Conservation (phyloP, 768 basidiomycete genomes). For the Suillus occidentalis region DNA sequence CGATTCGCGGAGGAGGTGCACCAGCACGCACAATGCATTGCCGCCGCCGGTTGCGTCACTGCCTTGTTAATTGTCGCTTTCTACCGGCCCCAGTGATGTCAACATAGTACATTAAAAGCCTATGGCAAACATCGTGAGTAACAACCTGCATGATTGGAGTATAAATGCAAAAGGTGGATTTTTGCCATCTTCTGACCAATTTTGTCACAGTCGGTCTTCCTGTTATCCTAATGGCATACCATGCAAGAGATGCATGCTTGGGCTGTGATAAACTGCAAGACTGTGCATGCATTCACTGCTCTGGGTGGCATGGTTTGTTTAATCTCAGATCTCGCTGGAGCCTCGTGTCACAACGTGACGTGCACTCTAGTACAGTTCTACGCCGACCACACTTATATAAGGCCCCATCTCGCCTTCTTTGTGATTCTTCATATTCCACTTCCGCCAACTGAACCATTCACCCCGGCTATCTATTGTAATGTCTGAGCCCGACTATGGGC, state of each 20-base stretch:
- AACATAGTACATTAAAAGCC: not conserved
- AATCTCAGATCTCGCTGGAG: constrained; percentile 28
- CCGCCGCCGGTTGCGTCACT: not conserved
- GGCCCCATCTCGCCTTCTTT: constrained; percentile 4
- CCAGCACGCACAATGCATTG: not conserved
- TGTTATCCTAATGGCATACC: not conserved
- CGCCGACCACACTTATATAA: constrained; percentile 5
- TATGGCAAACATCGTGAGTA: not conserved
- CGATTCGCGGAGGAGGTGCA: not conserved
- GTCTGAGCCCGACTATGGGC: constrained; percentile 25
- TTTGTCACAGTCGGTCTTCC: not conserved
- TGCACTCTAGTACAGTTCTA: constrained; percentile 18
- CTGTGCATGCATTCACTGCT: constrained; percentile 3
- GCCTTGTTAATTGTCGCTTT: not conserved
- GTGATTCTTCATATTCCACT: constrained; percentile 8
- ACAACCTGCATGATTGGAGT: not conserved
- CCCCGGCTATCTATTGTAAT: constrained; percentile 15
- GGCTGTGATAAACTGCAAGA: not conserved
- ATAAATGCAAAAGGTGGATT: not conserved
- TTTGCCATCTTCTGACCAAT: not conserved
- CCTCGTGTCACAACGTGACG: constrained; percentile 27
- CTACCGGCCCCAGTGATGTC: not conserved
- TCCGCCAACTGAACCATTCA: not conserved
- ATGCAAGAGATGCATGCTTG: not conserved
- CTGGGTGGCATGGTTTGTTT: constrained; percentile 2